Conservation (phyloP, 2,329 filamentous ascomycete species). For the Rhexocercosporidium sp. region DNA sequence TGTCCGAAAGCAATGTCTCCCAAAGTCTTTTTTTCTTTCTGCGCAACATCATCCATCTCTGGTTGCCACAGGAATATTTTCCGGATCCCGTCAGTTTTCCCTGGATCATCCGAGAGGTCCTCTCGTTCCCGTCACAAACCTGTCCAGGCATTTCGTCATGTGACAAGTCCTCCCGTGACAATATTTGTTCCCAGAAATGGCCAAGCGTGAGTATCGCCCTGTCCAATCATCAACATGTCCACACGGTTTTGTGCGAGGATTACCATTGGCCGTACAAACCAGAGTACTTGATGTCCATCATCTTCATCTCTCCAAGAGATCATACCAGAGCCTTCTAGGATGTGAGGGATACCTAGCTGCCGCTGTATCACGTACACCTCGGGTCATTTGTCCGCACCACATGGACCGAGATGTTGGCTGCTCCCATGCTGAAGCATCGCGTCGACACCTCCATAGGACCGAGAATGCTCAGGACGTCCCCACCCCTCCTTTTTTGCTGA, state of each 20-base stretch:
- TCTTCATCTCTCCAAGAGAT: constrained; percentile 2
- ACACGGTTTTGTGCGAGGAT: constrained; percentile 3
- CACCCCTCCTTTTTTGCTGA: neutral
- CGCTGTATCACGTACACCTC: constrained; percentile 6
- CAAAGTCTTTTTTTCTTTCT: constrained; percentile 33
- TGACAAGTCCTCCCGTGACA: constrained; percentile 19
- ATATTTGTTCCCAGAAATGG: constrained; percentile 11
- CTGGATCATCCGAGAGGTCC: constrained; percentile 15
- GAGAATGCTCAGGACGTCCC: too few relatives aligned
- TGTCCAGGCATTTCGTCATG: constrained; percentile 16
- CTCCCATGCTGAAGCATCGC: neutral
- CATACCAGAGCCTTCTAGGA: neutral
- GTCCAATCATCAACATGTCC: constrained; percentile 14
- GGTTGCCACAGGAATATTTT: constrained; percentile 11
- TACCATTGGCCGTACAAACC: neutral
- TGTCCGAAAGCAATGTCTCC: constrained; percentile 38
- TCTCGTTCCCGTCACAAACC: constrained; percentile 19
- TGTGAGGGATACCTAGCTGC: neutral
- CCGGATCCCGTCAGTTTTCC: neutral
- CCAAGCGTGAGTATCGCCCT: constrained; percentile 32
- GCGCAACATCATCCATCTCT: constrained; percentile 25
- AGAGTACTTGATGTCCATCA: neutral
- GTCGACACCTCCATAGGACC: neutral
- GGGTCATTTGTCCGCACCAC: neutral
- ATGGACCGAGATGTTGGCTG: neutral